phyloP scores from a whole-genome alignment of 306 rosid species.

The Pterocarpus macrocarpus region DNA sequence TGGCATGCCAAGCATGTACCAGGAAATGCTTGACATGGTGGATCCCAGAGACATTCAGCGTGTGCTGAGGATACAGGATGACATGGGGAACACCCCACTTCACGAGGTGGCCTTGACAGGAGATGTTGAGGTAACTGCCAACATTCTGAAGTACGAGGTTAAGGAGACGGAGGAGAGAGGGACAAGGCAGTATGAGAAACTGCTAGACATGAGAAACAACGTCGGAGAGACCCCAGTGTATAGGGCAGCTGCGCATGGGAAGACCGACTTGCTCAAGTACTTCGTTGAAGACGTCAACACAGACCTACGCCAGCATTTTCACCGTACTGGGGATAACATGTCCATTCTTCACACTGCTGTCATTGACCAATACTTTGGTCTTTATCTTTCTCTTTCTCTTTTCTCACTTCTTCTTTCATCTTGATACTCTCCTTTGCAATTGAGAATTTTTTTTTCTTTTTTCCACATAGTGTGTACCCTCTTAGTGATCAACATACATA shows the following conservation, averaged over 20 bases:
- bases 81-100: conserved; percentile 52
- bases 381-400: not conserved
- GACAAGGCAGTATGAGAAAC: not conserved
- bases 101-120: conserved; percentile 53
- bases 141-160: conserved; percentile 9
- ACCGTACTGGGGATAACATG: conserved; percentile 34
- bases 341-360: conserved; percentile 57
- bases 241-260: conserved; percentile 53
- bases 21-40: conserved; percentile 29
- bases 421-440: not conserved
- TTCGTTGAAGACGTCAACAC: not conserved
- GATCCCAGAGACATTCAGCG: not conserved
- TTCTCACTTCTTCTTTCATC: not conserved
- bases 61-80: conserved; percentile 48
- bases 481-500: no score
- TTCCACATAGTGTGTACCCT: no score
- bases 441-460: no score
- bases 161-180: not conserved
- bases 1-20: conserved; percentile 37
- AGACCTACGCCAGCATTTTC: not conserved
- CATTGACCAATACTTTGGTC: conserved; percentile 53
- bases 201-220: conserved; percentile 21
- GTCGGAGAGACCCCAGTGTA: conserved; percentile 49
- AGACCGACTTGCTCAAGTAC: conserved; percentile 13
- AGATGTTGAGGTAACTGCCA: conserved; percentile 41